phyloP scores from a whole-genome alignment of 805 yeast genomes.

The Candida loeiensis region DNA sequence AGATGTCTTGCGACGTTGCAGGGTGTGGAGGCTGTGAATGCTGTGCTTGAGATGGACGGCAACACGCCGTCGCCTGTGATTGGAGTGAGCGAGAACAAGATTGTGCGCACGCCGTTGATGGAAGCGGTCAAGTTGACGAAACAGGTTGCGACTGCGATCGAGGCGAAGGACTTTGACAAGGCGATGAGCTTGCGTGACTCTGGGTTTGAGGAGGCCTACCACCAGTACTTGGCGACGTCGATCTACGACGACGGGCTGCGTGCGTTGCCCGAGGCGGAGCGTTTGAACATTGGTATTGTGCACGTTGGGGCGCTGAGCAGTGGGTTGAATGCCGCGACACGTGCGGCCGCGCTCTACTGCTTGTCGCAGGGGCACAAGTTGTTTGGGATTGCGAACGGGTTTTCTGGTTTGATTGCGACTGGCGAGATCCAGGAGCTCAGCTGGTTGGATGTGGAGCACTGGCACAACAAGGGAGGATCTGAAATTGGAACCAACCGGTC shows the following conservation, averaged over 20 bases:
- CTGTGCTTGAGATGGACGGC: slow-evolving; percentile 64
- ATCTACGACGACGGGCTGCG: slow-evolving; percentile 33
- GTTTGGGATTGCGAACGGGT: slow-evolving; percentile 71
- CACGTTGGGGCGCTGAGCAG: slow-evolving; percentile 82
- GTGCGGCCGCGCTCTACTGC: slow-evolving; percentile 72
- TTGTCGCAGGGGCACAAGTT: slow-evolving; percentile 71
- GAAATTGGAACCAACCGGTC: slow-evolving; percentile 78
- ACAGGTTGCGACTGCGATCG: slow-evolving; percentile 68
- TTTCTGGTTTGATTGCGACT: slow-evolving; percentile 63
- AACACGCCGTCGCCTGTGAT: slow-evolving; percentile 78
- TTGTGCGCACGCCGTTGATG: slow-evolving; percentile 62
- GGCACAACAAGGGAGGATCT: slow-evolving; percentile 76
- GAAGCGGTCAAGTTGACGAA: slow-evolving; percentile 73
- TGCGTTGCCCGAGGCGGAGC: slow-evolving; percentile 47
- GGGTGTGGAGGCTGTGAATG: slow-evolving; percentile 80
- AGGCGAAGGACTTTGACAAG: slow-evolving; percentile 58
- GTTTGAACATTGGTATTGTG: slow-evolving; percentile 63
- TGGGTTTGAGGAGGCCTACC: slow-evolving; percentile 61
- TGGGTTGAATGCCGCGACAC: slow-evolving; percentile 73
- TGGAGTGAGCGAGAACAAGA: slow-evolving; percentile 67
- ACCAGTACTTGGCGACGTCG: slow-evolving; percentile 57
- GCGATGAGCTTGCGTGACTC: slow-evolving; percentile 73
- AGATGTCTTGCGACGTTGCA: slow-evolving; percentile 70
- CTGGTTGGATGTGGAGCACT: slow-evolving; percentile 70
- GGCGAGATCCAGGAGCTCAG: slow-evolving; percentile 56